Evolutionary conservation across 805 yeast genomes (phyloP).

Genomic region (Wickerhamiella cacticola): DNA sequence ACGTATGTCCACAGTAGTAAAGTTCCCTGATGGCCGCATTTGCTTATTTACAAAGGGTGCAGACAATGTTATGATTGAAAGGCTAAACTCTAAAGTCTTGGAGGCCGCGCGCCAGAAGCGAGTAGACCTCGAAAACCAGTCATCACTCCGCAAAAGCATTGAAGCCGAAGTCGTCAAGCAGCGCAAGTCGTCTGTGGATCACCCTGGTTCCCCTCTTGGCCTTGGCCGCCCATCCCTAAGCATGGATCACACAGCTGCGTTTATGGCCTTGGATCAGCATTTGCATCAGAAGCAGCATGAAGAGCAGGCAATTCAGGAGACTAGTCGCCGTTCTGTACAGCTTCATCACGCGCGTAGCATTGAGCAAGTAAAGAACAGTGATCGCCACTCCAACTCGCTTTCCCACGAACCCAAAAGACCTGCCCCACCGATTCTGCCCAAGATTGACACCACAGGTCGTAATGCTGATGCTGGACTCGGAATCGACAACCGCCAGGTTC

Average conservation of each 20-base stretch:
- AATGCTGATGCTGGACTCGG: neutral
- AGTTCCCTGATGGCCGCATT: conserved; percentile 62
- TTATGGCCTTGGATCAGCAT: conserved; percentile 15
- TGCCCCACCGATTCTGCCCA: neutral
- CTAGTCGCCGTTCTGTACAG: conserved; percentile 20
- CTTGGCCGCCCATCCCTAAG: conserved; percentile 7
- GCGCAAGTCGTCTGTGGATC: conserved; percentile 7
- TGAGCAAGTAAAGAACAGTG: neutral
- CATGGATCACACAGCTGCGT: conserved; percentile 10
- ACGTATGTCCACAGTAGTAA: conserved; percentile 83
- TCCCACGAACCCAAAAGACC: too few species aligned
- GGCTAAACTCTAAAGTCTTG: conserved; percentile 35
- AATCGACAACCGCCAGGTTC: conserved; percentile 25
- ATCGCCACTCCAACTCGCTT: neutral
- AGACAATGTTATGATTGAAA: conserved; percentile 51
- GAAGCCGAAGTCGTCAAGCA: conserved; percentile 44
- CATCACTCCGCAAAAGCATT: conserved; percentile 51
- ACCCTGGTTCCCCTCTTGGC: conserved; percentile 8
- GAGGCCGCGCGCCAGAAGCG: conserved; percentile 53
- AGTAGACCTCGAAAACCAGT: conserved; percentile 44
- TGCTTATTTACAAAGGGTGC: conserved; percentile 87
- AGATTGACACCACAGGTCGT: neutral
- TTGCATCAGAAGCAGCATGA: conserved; percentile 16
- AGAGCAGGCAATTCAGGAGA: conserved; percentile 20
- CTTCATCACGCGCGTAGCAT: neutral